Percentiles rank a stretch among this genome's conserved stretches.
phyloP scores from a whole-genome alignment of 306 rosid species.

The Citrullus colocynthis region DNA sequence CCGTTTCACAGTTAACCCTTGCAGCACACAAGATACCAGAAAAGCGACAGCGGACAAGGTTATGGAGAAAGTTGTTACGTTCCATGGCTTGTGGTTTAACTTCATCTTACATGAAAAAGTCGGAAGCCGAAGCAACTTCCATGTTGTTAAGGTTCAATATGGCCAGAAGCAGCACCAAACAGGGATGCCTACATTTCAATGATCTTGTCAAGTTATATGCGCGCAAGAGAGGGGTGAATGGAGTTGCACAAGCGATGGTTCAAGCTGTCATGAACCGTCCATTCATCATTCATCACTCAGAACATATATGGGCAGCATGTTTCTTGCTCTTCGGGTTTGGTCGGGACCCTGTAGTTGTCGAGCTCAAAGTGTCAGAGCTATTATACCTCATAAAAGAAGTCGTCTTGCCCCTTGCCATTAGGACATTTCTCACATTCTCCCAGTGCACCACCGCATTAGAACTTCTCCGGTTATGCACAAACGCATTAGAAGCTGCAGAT shows the following conservation, averaged over 20 bases:
- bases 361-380: constrained; percentile 55
- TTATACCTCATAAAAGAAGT: constrained; percentile 46
- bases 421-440: constrained; percentile 64
- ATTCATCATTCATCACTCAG: constrained; percentile 36
- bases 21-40: constrained; percentile 68
- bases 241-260: constrained; percentile 66
- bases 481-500: constrained; percentile 74
- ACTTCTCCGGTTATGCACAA: constrained; percentile 67
- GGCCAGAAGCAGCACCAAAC: constrained; percentile 49
- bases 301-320: constrained; percentile 82
- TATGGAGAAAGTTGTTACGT: constrained; percentile 37
- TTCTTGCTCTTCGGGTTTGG: constrained; percentile 68
- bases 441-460: constrained; percentile 64
- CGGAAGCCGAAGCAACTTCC: constrained; percentile 78
- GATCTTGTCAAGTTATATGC: constrained; percentile 56
- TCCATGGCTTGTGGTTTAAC: constrained; percentile 48
- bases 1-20: constrained; percentile 37
- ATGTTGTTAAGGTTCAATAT: constrained; percentile 62
- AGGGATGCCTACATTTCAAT: constrained; percentile 40
- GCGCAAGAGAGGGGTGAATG: constrained; percentile 39
- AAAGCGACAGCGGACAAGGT: constrained; percentile 30
- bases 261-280: constrained; percentile 47
- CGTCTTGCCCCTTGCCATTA: constrained; percentile 65
- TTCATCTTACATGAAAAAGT: constrained; percentile 44
- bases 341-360: constrained; percentile 58